Evolutionary conservation across 2,329 filamentous ascomycete genomes (phyloP), one percentile per base, ranked within the genome.

Genomic region (Achaetomium macrosporum): DNA sequence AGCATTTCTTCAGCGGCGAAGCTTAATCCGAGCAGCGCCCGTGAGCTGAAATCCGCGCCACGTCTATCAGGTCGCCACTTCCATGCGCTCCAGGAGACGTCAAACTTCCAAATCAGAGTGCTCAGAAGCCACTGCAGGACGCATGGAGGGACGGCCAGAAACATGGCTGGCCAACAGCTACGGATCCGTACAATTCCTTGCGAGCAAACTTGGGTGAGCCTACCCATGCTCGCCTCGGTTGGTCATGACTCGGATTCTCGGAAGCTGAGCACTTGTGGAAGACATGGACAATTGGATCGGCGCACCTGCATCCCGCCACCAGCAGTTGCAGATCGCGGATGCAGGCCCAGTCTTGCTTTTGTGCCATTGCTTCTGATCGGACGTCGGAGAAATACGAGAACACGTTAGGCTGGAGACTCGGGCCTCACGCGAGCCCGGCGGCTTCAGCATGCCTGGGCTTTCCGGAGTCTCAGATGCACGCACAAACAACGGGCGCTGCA

Each of bases 321-420:
- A 47, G 43, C 37, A 29, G 16, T 39, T 36, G 42, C 47, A n/a
- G 47, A 54, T 51, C 47, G 52, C 6, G 47, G 44, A 33, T 43
- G 39, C 47, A 9, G 50, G 30, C 31, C 30, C 29, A 30, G 20
- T 47, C 12, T 5, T 20, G 5, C 5, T 15, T 39, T 37, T 12
- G 36, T 39, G 39, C 19, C 30, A 17, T 19, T n/a, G 7, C 15
- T 16, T n/a, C 33, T 25, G 46, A 45, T 43, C 35, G 41, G 41
- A 42, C 46, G 36, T 30, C 36, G 31, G 16, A 44, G 31, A 40
- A 35, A n/a, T 12, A 13, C 42, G 42, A n/a, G 46, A 29, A n/a
- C 25, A n/a, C 44, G 17, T 44, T 41, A 16, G n/a, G 42, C 29
- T 16, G 29, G 25, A 16, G 43, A 10, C 30, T 47, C 35, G 37